Evolutionary conservation across 306 rosid genomes (phyloP).

Genomic region (Cucurbita moschata): DNA sequence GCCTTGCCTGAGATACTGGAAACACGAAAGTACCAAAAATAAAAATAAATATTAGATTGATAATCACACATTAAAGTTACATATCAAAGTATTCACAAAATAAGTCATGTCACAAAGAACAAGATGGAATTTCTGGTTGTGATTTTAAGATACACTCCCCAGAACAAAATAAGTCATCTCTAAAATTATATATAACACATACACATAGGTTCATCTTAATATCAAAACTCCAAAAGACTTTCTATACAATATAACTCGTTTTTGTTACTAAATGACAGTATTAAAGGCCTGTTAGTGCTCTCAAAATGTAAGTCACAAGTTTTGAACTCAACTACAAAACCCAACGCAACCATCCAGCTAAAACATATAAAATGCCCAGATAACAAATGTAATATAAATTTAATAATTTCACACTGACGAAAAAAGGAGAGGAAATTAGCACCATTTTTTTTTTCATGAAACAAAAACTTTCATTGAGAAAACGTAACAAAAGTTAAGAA

Average conservation of each 20-base stretch:
- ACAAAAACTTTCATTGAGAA: neutral
- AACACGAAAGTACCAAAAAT: conserved; percentile 1
- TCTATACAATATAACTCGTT: neutral
- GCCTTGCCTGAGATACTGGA: conserved; percentile 93
- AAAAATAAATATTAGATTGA: no score
- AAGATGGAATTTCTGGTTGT: neutral
- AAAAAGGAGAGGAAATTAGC: neutral
- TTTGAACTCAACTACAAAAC: neutral
- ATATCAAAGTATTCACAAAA: conserved; percentile 1
- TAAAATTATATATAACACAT: neutral
- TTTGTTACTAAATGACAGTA: neutral
- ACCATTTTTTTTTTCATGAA: neutral
- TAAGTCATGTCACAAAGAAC: neutral
- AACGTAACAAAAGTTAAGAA: neutral
- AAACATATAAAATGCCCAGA: neutral
- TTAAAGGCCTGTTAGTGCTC: neutral
- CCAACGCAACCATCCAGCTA: neutral
- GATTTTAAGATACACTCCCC: neutral
- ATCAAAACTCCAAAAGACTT: neutral
- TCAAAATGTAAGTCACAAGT: neutral
- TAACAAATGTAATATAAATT: neutral
- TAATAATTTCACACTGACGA: neutral
- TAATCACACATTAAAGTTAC: neutral
- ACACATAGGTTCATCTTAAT: neutral
- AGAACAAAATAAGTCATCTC: neutral